These are phyloP conservation scores for Macrolepiota fuliginosa DNA, from an alignment of 768 basidiomycete species.

Conservation along the genomic window DNA sequence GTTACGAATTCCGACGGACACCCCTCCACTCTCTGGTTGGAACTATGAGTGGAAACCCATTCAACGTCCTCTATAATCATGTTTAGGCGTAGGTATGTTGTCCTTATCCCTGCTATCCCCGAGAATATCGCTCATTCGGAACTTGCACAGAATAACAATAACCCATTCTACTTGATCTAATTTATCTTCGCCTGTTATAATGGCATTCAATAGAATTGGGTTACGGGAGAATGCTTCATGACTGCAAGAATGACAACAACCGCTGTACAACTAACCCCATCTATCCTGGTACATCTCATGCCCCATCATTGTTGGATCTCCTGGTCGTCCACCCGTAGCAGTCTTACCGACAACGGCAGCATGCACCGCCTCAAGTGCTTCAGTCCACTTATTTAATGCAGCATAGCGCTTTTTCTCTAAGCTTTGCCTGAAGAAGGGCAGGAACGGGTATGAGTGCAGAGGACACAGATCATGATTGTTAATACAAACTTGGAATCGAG, in stretches of 20 bases:
- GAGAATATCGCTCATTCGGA: not conserved
- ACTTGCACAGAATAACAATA: not conserved
- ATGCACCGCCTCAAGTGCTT: constrained; percentile 76
- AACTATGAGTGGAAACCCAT: constrained; percentile 82
- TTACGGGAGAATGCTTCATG: not conserved
- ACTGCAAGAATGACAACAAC: not conserved
- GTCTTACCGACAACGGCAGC: constrained; percentile 74
- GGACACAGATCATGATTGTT: constrained; percentile 16
- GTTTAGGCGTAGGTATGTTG: not conserved
- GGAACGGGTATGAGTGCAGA: not conserved
- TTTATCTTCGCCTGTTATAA: not conserved
- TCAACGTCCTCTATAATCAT: constrained; percentile 43
- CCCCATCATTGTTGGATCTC: constrained; percentile 29
- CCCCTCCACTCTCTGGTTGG: constrained; percentile 80
- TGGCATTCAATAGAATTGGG: not conserved
- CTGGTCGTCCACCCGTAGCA: constrained; percentile 38
- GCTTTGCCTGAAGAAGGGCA: constrained; percentile 56
- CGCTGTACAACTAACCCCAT: constrained; percentile 26
- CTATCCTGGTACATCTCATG: constrained; percentile 34
- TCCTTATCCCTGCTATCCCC: not conserved
- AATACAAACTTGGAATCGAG: constrained; percentile 76
- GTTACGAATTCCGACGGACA: constrained; percentile 81
- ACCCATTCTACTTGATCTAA: not conserved
- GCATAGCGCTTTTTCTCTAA: constrained; percentile 85
- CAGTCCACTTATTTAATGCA: constrained; percentile 80